A percentile compares a stretch with the other conserved stretches of the same genome.
Conservation (phyloP, 306 rosid genomes). For the Parietaria judaica region DNA sequence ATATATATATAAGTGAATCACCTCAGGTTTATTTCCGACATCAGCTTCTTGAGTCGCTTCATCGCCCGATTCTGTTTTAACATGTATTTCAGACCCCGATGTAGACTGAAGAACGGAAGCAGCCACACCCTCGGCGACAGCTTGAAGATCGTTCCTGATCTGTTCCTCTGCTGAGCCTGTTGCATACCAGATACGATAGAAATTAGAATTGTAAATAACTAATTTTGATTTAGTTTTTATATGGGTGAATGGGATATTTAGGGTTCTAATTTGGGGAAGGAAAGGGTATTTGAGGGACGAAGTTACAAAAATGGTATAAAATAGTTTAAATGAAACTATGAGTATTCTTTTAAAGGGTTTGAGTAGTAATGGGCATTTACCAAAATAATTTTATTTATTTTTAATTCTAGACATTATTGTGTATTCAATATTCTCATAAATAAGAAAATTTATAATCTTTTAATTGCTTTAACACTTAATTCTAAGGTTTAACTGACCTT, state of each 20-base stretch:
- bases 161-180: slow-evolving; percentile 68
- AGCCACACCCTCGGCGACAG: slow-evolving; percentile 89
- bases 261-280: no score
- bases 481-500: slow-evolving; percentile 30
- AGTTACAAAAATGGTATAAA: no score
- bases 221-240: not conserved
- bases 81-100: slow-evolving; percentile 37
- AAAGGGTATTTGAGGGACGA: no score
- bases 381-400: no score
- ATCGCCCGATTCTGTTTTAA: slow-evolving; percentile 24
- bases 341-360: no score
- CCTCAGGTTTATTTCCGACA: slow-evolving; percentile 39
- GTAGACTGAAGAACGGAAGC: slow-evolving; percentile 68
- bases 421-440: no score
- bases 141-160: slow-evolving; percentile 74
- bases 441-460: no score
- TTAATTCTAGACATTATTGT: no score
- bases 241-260: no score
- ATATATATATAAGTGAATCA: slow-evolving; percentile 10
- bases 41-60: slow-evolving; percentile 28
- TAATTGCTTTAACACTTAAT: no score
- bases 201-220: slow-evolving; percentile 18
- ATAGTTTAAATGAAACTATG: no score
- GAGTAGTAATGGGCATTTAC: no score
- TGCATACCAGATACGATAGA: slow-evolving; percentile 23